Base-by-base conservation (phyloP, 371 early-diverging fungal species). In the Mortierella sp. region DNA sequence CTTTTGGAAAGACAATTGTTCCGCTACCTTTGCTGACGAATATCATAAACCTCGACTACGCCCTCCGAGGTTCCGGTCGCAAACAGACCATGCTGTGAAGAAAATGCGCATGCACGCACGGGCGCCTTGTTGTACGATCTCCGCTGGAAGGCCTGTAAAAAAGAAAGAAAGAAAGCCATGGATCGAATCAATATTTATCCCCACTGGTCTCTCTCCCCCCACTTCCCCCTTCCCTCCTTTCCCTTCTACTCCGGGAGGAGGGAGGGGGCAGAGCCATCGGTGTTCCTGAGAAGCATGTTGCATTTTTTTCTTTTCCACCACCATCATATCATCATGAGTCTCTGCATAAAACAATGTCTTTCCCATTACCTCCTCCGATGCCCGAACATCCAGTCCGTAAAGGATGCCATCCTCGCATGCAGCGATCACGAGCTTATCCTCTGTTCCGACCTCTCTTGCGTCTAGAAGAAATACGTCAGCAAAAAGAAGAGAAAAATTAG, bases 321-420 rank as follows among this genome's bases (percentile, higher is more conserved):
- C 50, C 14, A 21, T 14, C 50, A 50, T 16, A n/a, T 50, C 50
- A 37, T 37, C 37, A 37, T 37, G 5, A 37, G n/a, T n/a, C n/a
- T n/a, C n/a, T n/a, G n/a, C n/a, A n/a, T n/a, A n/a, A n/a, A n/a
- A n/a, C n/a, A n/a, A n/a, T n/a, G n/a, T n/a, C n/a, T n/a, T n/a
- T n/a, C n/a, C 50, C 37, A 37, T 64, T 87, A 86, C 89, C 84
- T 88, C 87, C 52, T 85, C 68, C 23, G 86, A 85, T 7, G 85
- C 84, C 5, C 89, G 83, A 3, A 88, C 68, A 73, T 88, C 87
- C 28, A 88, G 70, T 19, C 85, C 86, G 46, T 80, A 81, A 18
- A 86, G 68, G 45, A 66, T 72, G 11, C 89, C 89, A 52, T 83
- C 77, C 9, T 72, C 82, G n/a, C 84, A 61, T 16, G 84, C 89